Evolutionary conservation across 495 filamentous ascomycete genomes (phyloP).

Genomic region (Talaromyces ruber): DNA sequence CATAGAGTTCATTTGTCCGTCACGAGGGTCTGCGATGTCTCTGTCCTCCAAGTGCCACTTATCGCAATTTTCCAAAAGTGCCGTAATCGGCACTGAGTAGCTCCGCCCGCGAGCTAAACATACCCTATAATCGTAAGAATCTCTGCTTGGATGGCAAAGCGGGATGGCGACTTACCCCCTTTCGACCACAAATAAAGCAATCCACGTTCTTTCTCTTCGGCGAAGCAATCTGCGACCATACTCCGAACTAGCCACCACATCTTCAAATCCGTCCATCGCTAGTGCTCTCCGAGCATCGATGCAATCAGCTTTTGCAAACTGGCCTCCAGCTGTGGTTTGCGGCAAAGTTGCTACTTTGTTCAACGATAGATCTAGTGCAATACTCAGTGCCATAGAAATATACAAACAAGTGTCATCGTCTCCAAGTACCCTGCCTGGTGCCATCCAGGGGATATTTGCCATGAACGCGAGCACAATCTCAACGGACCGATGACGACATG

Average conservation of each 20-base stretch:
- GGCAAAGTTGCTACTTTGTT: slow-evolving; percentile 59
- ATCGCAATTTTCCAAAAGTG: slow-evolving; percentile 57
- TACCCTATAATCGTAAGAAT: slow-evolving; percentile 35
- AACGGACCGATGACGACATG: slow-evolving; percentile 52
- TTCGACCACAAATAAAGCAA: slow-evolving; percentile 65
- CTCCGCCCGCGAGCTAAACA: slow-evolving; percentile 60
- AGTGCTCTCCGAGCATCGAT: slow-evolving; percentile 57
- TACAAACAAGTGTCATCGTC: slow-evolving; percentile 68
- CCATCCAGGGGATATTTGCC: slow-evolving; percentile 74
- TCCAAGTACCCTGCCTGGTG: slow-evolving; percentile 54
- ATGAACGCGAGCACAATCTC: slow-evolving; percentile 69
- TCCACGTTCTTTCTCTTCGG: slow-evolving; percentile 59
- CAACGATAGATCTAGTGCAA: slow-evolving; percentile 59
- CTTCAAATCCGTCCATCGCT: slow-evolving; percentile 56
- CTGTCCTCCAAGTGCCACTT: slow-evolving; percentile 48
- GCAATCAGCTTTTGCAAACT: slow-evolving; percentile 52
- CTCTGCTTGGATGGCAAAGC: background rate
- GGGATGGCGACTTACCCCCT: slow-evolving; percentile 42
- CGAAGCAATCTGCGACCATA: slow-evolving; percentile 51
- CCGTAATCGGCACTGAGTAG: slow-evolving; percentile 57
- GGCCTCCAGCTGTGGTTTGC: slow-evolving; percentile 38
- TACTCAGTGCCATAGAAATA: slow-evolving; percentile 57
- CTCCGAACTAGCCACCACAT: slow-evolving; percentile 51
- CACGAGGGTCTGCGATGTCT: slow-evolving; percentile 53
- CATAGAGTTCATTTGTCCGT: slow-evolving; percentile 61